Base-by-base conservation (phyloP, 2,329 filamentous ascomycete species). In the Penicillium sp. region DNA sequence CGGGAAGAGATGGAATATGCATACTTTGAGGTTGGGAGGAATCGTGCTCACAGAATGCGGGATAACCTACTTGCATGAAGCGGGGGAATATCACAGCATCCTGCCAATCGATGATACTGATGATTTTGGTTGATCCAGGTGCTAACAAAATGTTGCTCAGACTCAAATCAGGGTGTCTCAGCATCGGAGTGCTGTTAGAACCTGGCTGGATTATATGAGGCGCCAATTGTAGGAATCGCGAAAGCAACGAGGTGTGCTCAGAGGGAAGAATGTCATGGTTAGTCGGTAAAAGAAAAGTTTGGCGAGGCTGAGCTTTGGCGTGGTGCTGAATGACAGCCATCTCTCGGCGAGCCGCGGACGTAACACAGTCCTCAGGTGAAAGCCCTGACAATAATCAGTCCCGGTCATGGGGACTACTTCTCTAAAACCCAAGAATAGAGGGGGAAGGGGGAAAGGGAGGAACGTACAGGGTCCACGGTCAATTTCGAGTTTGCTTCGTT, bases 81-180 rank as follows among this genome's bases (percentile, higher is more conserved):
- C 55, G 59, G 12, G 63, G 64, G 26, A 66, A 62, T 52, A 67
- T 59, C 9, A 60, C 45, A 2, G 64, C 49, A 61, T 70, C 66
- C 42, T 70, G 63, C 67, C 59, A 69, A 52, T 70, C 60, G 41
- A 68, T 69, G 8, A 70, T 64, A 44, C 64, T 61, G 25, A 54
- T 47, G 42, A 68, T 67, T 53, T 66, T 61, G 7, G 57, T 62
- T 28, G 66, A 68, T 1, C 59, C 47, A 40, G 65, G 68, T 12
- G 44, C 61, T 1, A 70, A 51, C 14, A 68, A 45, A 36, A 69
- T 69, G 22, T 70, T 69, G 3, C 48, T 49, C 4, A 68, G 51
- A 47, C 64, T 70, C 11, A 71, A 47, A 53, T 69, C 63, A 2
- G 63, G 67, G 43, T 70, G 61, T 61, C 66, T 58, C 9, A 71